A percentile compares a stretch with the other conserved stretches of the same genome.
Evolutionary conservation across 2,329 filamentous ascomycete species (phyloP).

Genomic region (Alternaria ventricosa): DNA sequence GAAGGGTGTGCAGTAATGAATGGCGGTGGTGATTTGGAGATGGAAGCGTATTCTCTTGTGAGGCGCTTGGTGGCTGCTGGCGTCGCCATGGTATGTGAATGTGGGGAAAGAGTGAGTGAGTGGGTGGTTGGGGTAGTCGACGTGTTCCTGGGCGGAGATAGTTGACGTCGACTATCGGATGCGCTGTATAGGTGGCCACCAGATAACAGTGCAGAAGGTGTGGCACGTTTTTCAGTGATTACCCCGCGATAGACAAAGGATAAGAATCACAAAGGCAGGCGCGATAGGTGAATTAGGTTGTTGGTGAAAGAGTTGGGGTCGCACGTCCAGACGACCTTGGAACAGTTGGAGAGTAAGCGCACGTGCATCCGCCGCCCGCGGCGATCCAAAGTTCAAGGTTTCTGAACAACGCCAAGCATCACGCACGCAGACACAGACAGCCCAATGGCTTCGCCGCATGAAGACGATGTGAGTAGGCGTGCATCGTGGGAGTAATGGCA

Average conservation of each 20-base stretch:
- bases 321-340: not conserved
- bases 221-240: not conserved
- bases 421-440: conserved; percentile 36
- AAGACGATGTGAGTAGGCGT: conserved; percentile 53
- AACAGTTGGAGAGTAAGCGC: conserved; percentile 7
- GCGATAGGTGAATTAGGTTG: not conserved
- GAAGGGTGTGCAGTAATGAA: conserved; percentile 90
- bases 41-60: conserved; percentile 69
- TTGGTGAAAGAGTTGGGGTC: not conserved
- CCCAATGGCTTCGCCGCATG: conserved; percentile 52
- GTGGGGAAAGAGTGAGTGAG: not conserved
- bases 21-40: conserved; percentile 79
- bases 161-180: conserved; percentile 2
- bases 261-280: not conserved
- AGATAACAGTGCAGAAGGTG: not conserved
- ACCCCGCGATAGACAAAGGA: not conserved
- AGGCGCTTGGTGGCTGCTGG: conserved; percentile 55
- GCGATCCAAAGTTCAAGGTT: conserved; percentile 21
- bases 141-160: conserved; percentile 1
- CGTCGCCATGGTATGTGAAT: conserved; percentile 44
- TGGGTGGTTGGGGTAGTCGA: not conserved
- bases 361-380: conserved; percentile 22
- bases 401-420: conserved; percentile 33
- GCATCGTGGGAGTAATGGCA: not conserved
- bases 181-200: conserved; percentile 6